Percentiles rank a stretch among this genome's conserved stretches.
Conservation (phyloP, 2,329 filamentous ascomycete genomes). For the Rutstroemia sp. region DNA sequence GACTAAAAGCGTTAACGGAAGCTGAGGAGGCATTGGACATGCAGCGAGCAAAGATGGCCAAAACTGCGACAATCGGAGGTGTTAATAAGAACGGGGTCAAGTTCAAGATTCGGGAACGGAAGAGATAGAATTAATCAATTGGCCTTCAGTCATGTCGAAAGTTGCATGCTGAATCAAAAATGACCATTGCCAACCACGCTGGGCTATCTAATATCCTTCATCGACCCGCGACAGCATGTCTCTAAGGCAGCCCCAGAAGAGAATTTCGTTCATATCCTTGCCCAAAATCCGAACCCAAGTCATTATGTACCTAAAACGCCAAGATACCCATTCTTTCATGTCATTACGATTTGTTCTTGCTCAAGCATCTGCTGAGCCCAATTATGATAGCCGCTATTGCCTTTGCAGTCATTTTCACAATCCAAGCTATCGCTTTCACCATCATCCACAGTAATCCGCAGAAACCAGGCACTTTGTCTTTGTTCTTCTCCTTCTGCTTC, state of each 20-base stretch:
- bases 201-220: background rate
- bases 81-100: slow-evolving; percentile 53
- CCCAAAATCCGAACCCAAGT: slow-evolving; percentile 5
- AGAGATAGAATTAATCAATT: slow-evolving; percentile 35
- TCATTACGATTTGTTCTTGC: slow-evolving; percentile 31
- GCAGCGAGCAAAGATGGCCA: slow-evolving; percentile 57
- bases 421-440: slow-evolving; percentile 53
- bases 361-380: slow-evolving; percentile 44
- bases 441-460: slow-evolving; percentile 45
- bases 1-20: slow-evolving; percentile 45
- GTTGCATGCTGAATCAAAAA: slow-evolving; percentile 17
- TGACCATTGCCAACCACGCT: slow-evolving; percentile 5
- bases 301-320: slow-evolving; percentile 9
- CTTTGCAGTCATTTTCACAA: slow-evolving; percentile 48
- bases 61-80: slow-evolving; percentile 53
- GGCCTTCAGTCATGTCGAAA: slow-evolving; percentile 23
- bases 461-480: slow-evolving; percentile 38
- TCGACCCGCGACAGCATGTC: slow-evolving; percentile 11
- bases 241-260: slow-evolving; percentile 1
- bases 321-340: slow-evolving; percentile 16
- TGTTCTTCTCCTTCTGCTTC: slow-evolving; percentile 36
- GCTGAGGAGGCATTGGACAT: slow-evolving; percentile 51
- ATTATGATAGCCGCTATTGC: slow-evolving; percentile 43
- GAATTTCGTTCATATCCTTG: background rate
- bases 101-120: slow-evolving; percentile 55